Evolutionary conservation across 805 yeast genomes (phyloP).

Genomic region (Saccharomycopsis selenospora): DNA sequence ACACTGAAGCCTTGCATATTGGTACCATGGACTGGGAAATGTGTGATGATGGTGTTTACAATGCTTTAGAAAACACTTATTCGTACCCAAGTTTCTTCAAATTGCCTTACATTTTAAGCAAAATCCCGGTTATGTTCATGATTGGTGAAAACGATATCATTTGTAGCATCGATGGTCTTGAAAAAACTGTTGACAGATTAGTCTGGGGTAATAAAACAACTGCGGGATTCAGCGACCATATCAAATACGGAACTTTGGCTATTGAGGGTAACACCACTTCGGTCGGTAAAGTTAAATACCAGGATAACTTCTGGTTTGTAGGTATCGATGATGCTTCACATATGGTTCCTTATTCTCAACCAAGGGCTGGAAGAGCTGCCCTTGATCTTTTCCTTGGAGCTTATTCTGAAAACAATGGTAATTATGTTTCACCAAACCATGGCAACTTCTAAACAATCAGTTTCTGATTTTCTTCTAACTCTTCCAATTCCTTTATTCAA

Average conservation of each 20-base stretch:
- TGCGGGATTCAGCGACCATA: conserved; percentile 4
- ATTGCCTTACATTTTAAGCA: conserved; percentile 45
- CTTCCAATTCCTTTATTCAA: too few species aligned
- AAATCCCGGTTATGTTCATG: conserved; percentile 49
- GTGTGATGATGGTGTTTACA: conserved; percentile 46
- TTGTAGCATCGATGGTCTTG: conserved; percentile 63
- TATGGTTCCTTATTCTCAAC: conserved; percentile 95
- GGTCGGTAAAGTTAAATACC: conserved; percentile 36
- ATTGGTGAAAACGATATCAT: conserved; percentile 68
- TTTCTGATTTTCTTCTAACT: too few species aligned
- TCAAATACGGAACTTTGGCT: neutral
- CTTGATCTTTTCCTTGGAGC: conserved; percentile 55
- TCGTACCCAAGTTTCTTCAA: conserved; percentile 46
- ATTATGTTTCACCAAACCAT: conserved; percentile 13
- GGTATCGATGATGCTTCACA: conserved; percentile 89
- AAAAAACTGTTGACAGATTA: conserved; percentile 45
- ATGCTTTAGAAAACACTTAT: conserved; percentile 34
- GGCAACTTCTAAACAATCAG: conserved; percentile 12
- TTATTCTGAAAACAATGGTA: neutral
- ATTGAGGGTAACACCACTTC: conserved; percentile 1
- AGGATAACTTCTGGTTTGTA: conserved; percentile 67
- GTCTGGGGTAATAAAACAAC: conserved; percentile 34
- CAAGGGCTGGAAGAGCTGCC: conserved; percentile 47
- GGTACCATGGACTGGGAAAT: conserved; percentile 47
- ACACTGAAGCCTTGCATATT: conserved; percentile 45